Conservation (phyloP, 768 basidiomycete species). For the Amylocystis lapponica region DNA sequence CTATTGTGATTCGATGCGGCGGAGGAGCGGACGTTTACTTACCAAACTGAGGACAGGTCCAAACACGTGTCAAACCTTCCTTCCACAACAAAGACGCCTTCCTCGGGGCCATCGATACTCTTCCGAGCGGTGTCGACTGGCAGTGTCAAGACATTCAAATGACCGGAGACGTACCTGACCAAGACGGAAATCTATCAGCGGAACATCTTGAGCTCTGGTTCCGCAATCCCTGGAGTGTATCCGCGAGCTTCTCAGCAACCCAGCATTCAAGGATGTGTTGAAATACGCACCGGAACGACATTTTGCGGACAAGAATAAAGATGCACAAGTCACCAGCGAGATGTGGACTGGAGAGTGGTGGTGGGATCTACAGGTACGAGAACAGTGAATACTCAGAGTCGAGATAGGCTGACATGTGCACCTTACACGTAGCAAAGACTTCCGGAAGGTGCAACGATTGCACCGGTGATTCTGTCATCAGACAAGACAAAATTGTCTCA, state of each 20-base stretch:
- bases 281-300: conserved; percentile 18
- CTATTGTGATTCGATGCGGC: no score
- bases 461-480: no score
- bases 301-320: conserved; percentile 12
- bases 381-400: no score
- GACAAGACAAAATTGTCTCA: no score
- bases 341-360: conserved; percentile 22
- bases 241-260: conserved; percentile 22
- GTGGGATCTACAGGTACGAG: conserved; percentile 22
- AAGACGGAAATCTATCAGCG: conserved; percentile 3
- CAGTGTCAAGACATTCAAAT: conserved; percentile 16
- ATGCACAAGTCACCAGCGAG: conserved; percentile 15
- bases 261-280: conserved; percentile 23
- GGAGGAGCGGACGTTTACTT: no score
- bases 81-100: conserved; percentile 10
- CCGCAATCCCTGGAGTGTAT: conserved; percentile 28
- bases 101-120: conserved; percentile 17
- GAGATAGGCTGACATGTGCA: conserved; percentile 25
- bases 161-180: conserved; percentile 12
- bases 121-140: conserved; percentile 18
- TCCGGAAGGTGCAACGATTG: no score
- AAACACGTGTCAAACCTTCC: conserved; percentile 1
- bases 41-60: no score
- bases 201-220: conserved; percentile 23
- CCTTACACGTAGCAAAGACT: conserved; percentile 26